A percentile compares a stretch with the other conserved stretches of the same genome.
These are phyloP conservation scores for Aspergillus novoparasiticus DNA, from an alignment of 2,329 filamentous ascomycete species.

Conservation along the genomic window DNA sequence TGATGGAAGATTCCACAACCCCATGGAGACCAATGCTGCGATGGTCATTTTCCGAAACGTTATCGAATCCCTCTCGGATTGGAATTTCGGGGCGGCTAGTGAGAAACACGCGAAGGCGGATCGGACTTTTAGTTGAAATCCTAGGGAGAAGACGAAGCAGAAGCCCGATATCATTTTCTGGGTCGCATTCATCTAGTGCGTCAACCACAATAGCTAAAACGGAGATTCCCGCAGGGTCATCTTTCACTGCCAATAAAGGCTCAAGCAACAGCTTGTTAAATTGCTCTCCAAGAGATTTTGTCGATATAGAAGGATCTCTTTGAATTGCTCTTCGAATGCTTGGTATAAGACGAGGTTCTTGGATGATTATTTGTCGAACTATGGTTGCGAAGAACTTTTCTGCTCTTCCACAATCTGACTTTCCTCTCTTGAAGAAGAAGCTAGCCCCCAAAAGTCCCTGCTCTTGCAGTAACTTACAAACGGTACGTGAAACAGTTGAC, in stretches of 20 bases:
- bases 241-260: background rate
- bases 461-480: constrained; percentile 25
- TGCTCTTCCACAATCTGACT: constrained; percentile 39
- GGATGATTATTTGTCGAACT: constrained; percentile 28
- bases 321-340: constrained; percentile 22
- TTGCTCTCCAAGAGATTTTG: constrained; percentile 27
- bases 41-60: constrained; percentile 17
- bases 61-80: constrained; percentile 23
- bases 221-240: too few relatives aligned
- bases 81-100: constrained; percentile 32
- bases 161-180: constrained; percentile 15
- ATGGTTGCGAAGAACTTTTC: constrained; percentile 43
- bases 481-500: constrained; percentile 33
- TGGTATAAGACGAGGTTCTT: constrained; percentile 30
- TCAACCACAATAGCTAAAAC: background rate
- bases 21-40: constrained; percentile 26
- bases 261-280: constrained; percentile 28
- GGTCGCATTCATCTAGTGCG: background rate
- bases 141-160: constrained; percentile 26
- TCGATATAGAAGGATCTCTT: constrained; percentile 26
- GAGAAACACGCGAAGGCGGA: constrained; percentile 24
- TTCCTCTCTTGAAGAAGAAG: constrained; percentile 52
- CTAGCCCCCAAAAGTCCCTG: constrained; percentile 35
- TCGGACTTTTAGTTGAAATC: constrained; percentile 5
- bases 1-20: constrained; percentile 19